Conservation (phyloP, 495 filamentous ascomycete genomes). For the Podospora tetraspora region DNA sequence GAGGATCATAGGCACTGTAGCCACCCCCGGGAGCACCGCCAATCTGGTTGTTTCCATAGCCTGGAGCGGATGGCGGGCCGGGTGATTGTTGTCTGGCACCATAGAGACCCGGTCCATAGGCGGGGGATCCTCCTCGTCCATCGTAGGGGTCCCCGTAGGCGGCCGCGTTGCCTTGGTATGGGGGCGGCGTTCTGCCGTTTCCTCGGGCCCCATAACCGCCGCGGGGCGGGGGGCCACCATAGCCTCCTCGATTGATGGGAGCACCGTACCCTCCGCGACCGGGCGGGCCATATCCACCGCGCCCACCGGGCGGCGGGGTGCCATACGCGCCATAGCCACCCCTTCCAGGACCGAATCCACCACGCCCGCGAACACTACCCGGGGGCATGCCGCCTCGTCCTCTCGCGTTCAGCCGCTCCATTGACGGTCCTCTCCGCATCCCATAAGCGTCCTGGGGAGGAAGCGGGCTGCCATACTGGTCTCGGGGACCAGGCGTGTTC, state of each 20-base stretch:
- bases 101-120: constrained; percentile 39
- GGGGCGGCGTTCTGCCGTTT: constrained; percentile 51
- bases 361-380: constrained; percentile 50
- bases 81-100: constrained; percentile 33
- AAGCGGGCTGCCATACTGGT: constrained; percentile 66
- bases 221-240: constrained; percentile 49
- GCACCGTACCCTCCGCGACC: constrained; percentile 44
- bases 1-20: constrained; percentile 42
- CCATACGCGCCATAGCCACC: constrained; percentile 38
- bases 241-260: constrained; percentile 35
- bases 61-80: constrained; percentile 31
- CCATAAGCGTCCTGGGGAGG: constrained; percentile 43
- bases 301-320: constrained; percentile 25
- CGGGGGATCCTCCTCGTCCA: constrained; percentile 43
- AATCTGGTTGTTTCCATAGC: constrained; percentile 34
- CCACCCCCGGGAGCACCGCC: constrained; percentile 27
- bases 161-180: constrained; percentile 33
- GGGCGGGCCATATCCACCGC: constrained; percentile 38
- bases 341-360: constrained; percentile 44
- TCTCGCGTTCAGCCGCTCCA: constrained; percentile 54
- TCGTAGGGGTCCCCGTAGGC: constrained; percentile 36
- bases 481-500: constrained; percentile 38
- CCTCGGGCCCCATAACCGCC: constrained; percentile 54
- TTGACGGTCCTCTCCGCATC: constrained; percentile 56
- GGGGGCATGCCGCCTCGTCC: constrained; percentile 48